phyloP scores from a whole-genome alignment of 2,329 filamentous ascomycete genomes.

The Cordyceps pruinosa region DNA sequence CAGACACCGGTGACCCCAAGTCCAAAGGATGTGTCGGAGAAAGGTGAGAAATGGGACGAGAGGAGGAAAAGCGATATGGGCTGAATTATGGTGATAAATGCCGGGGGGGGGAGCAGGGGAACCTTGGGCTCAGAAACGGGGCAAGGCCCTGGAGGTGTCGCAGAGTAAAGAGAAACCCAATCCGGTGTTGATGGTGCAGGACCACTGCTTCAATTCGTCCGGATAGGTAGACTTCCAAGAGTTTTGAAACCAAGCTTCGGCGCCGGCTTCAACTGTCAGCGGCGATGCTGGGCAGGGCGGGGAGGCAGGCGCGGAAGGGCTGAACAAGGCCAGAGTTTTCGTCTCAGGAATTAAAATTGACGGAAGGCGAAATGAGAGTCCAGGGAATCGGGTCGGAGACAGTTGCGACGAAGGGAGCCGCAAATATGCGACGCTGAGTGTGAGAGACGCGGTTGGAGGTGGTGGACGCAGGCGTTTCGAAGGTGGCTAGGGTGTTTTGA shows the following conservation, averaged over 20 bases:
- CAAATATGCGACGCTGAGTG: constrained; percentile 21
- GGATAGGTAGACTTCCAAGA: not conserved
- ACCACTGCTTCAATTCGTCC: constrained; percentile 8
- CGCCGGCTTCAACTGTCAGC: not conserved
- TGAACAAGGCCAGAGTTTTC: not conserved
- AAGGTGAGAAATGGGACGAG: constrained; percentile 18
- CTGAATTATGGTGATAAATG: constrained; percentile 10
- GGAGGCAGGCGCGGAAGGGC: not conserved
- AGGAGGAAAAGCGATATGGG: constrained; percentile 11
- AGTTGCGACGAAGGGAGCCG: constrained; percentile 13
- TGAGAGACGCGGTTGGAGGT: constrained; percentile 19
- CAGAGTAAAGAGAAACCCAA: constrained; percentile 10
- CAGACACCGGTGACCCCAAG: constrained; percentile 17
- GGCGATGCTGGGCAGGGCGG: not conserved
- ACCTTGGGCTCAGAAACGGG: constrained; percentile 1
- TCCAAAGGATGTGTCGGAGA: constrained; percentile 14
- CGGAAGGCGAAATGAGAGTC: not conserved
- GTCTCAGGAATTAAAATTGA: constrained; percentile 5
- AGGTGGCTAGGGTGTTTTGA: constrained; percentile 8
- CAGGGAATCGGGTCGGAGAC: not conserved
- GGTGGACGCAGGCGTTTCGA: constrained; percentile 6
- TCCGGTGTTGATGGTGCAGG: constrained; percentile 8
- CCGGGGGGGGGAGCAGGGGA: not conserved
- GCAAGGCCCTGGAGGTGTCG: constrained; percentile 7
- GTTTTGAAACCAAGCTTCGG: constrained; percentile 8